Conservation (phyloP, 106 monocot species). For the Iris macrosiphon region DNA sequence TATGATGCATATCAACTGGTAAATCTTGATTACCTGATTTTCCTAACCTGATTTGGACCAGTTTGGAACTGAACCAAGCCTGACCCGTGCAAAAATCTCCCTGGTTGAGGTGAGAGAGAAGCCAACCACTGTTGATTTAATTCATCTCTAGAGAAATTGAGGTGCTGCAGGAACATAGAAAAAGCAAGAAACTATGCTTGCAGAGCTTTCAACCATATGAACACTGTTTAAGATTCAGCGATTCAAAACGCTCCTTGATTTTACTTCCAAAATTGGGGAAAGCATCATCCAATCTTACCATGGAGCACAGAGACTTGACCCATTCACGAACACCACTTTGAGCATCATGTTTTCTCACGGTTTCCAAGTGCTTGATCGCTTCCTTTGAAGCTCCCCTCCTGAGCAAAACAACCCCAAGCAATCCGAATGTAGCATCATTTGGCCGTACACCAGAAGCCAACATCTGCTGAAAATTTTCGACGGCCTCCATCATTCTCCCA, state of each 20-base stretch:
- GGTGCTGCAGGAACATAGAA: too few relatives aligned
- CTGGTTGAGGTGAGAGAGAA: too few relatives aligned
- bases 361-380: conserved; percentile 53
- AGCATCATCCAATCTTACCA: conserved; percentile 36
- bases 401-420: conserved; percentile 50
- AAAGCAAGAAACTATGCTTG: too few relatives aligned
- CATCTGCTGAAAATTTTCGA: conserved; percentile 55
- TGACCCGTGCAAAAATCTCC: too few relatives aligned
- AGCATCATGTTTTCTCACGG: conserved; percentile 38
- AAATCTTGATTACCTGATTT: too few relatives aligned
- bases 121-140: too few relatives aligned
- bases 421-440: conserved; percentile 72
- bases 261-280: conserved; percentile 7
- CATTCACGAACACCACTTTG: conserved; percentile 53
- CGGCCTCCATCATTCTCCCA: conserved; percentile 51
- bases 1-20: too few relatives aligned
- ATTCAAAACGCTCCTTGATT: conserved; percentile 8
- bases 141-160: too few relatives aligned
- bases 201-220: conserved; percentile 37
- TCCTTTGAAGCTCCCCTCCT: conserved; percentile 55
- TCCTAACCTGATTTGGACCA: too few relatives aligned
- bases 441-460: conserved; percentile 43
- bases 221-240: conserved; percentile 14
- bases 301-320: conserved; percentile 44
- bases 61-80: too few relatives aligned